A percentile compares a stretch with the other conserved stretches of the same genome.
These are phyloP conservation scores for Vachellia pachyceras DNA, from an alignment of 306 rosid species.

Conservation along the genomic window DNA sequence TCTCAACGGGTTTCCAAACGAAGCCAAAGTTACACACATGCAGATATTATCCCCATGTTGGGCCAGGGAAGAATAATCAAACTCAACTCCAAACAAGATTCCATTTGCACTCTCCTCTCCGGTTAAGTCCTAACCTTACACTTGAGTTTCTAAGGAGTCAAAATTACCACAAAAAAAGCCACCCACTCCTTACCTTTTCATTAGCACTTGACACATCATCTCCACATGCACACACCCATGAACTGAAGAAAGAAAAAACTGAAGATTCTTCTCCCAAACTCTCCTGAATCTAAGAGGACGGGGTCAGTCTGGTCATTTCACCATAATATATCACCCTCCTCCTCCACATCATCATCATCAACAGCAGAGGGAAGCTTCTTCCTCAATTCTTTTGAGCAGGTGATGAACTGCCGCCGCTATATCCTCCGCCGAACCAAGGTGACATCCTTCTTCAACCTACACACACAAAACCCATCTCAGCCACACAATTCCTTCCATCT, in stretches of 20 bases:
- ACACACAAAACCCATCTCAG: slow-evolving; percentile 31
- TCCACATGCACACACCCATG: slow-evolving; percentile 15
- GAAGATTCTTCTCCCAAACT: slow-evolving; percentile 10
- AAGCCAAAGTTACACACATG: slow-evolving; percentile 1
- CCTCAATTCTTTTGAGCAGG: slow-evolving; percentile 72
- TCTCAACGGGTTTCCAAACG: too few relatives aligned
- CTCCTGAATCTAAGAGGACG: neutral
- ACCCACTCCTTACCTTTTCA: slow-evolving; percentile 22
- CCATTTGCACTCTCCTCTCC: slow-evolving; percentile 16
- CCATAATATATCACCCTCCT: slow-evolving; percentile 11
- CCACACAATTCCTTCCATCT: slow-evolving; percentile 5
- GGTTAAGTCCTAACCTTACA: neutral
- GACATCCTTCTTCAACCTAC: slow-evolving; percentile 91
- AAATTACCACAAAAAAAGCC: neutral
- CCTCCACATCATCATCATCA: slow-evolving; percentile 18
- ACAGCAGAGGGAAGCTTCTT: slow-evolving; percentile 55
- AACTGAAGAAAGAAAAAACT: slow-evolving; percentile 7
- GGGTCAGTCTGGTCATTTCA: slow-evolving; percentile 45
- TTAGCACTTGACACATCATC: slow-evolving; percentile 36
- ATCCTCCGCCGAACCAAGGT: slow-evolving; percentile 73
- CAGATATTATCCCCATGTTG: neutral
- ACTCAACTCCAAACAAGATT: slow-evolving; percentile 26
- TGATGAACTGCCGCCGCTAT: slow-evolving; percentile 82
- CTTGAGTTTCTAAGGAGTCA: slow-evolving; percentile 13
- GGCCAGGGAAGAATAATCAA: slow-evolving; percentile 21